A percentile compares a stretch with the other conserved stretches of the same genome.
phyloP scores from a whole-genome alignment of 352 stramenopile genomes.

The Phytophthora sojae region DNA sequence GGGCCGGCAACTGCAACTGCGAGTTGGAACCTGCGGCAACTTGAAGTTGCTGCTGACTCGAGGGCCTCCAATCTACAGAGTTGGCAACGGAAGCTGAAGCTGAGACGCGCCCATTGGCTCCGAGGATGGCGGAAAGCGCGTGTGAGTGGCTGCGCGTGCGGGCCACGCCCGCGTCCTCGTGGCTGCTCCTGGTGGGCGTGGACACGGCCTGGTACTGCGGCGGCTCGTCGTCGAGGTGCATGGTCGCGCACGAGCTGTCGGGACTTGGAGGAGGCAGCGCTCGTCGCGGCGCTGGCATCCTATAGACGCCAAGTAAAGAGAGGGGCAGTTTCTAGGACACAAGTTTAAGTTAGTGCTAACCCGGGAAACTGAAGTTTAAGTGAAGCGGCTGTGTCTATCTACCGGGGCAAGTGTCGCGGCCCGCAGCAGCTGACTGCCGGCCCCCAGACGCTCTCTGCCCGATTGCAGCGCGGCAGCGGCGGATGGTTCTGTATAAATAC shows the following conservation, averaged over 20 bases:
- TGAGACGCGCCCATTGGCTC: constrained; percentile 28
- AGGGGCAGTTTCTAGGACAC: constrained; percentile 2
- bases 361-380: neutral
- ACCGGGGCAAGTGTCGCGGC: neutral
- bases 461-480: neutral
- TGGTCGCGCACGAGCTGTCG: neutral
- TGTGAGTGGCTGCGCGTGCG: constrained; percentile 55
- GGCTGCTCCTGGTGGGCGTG: constrained; percentile 36
- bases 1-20: constrained; percentile 10
- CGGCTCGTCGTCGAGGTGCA: neutral
- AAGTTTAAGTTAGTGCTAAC: neutral
- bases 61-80: constrained; percentile 30
- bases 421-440: constrained; percentile 8
- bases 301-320: constrained; percentile 20
- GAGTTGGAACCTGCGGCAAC: constrained; percentile 4
- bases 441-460: constrained; percentile 4
- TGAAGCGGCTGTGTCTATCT: neutral
- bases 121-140: constrained; percentile 51
- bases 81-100: constrained; percentile 5
- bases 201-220: constrained; percentile 47
- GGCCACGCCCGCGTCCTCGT: constrained; percentile 10
- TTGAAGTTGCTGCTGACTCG: constrained; percentile 34
- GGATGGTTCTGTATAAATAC: constrained; percentile 24
- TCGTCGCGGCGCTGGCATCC: constrained; percentile 33
- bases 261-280: constrained; percentile 29